Conservation (phyloP, 768 basidiomycete genomes). For the Boletus reticuloceps region DNA sequence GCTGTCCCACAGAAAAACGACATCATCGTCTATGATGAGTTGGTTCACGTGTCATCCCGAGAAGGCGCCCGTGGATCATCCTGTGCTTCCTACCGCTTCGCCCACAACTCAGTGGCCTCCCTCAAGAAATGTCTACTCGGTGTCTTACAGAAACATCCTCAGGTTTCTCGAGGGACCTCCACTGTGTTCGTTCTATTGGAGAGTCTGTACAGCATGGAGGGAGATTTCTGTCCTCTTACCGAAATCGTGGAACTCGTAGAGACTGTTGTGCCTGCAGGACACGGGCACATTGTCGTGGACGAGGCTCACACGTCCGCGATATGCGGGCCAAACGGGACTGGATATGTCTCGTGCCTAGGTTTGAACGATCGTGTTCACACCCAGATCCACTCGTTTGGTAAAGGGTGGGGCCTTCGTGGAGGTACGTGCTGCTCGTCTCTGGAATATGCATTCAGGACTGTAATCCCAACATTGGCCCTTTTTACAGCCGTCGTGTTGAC, state of each 20-base stretch:
- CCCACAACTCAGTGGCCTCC: slow-evolving; percentile 43
- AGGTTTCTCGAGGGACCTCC: slow-evolving; percentile 22
- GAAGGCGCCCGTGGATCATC: slow-evolving; percentile 48
- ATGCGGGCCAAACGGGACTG: slow-evolving; percentile 48
- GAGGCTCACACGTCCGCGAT: slow-evolving; percentile 58
- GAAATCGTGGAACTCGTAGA: slow-evolving; percentile 42
- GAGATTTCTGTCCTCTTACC: slow-evolving; percentile 47
- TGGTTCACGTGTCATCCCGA: slow-evolving; percentile 50
- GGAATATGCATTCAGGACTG: too few relatives aligned
- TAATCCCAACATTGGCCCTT: not conserved
- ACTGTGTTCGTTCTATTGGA: slow-evolving; percentile 52
- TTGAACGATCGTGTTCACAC: slow-evolving; percentile 43
- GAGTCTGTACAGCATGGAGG: slow-evolving; percentile 61
- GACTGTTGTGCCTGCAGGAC: slow-evolving; percentile 33
- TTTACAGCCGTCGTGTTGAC: slow-evolving; percentile 19
- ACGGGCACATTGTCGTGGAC: slow-evolving; percentile 48
- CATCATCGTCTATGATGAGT: slow-evolving; percentile 50
- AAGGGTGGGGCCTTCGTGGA: slow-evolving; percentile 28
- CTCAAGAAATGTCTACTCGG: slow-evolving; percentile 31
- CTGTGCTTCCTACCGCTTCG: slow-evolving; percentile 33
- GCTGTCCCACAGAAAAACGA: slow-evolving; percentile 45
- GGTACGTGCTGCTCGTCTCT: not conserved
- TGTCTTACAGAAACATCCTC: slow-evolving; percentile 22
- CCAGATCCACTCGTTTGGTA: slow-evolving; percentile 54
- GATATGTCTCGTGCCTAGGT: slow-evolving; percentile 40